Conservation (phyloP, 805 yeast genomes). For the Saccharomycopsis amapae region DNA sequence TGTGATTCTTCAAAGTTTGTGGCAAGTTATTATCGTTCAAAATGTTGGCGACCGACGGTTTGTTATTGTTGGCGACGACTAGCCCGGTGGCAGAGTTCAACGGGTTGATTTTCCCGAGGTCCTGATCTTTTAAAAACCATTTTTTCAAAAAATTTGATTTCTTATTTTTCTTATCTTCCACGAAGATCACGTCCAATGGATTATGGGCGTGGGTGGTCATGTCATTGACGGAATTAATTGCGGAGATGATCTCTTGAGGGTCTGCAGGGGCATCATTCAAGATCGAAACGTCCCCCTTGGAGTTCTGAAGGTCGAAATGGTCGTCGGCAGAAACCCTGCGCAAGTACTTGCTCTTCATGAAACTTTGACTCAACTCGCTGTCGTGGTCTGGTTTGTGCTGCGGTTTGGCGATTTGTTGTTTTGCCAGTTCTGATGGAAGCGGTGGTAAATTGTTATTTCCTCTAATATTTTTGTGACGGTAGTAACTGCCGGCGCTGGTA, state of each 20-base stretch:
- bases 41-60: slow-evolving; percentile 1
- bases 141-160: slow-evolving; percentile 20
- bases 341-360: slow-evolving; percentile 18
- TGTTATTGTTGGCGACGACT: not conserved
- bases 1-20: slow-evolving; percentile 24
- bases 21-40: slow-evolving; percentile 1
- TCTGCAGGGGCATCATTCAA: slow-evolving; percentile 9
- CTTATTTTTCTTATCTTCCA: slow-evolving; percentile 14
- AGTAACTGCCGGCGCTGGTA: slow-evolving; percentile 80
- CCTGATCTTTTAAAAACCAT: slow-evolving; percentile 13
- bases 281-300: slow-evolving; percentile 10
- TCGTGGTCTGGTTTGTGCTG: slow-evolving; percentile 3
- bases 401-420: not conserved
- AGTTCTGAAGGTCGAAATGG: slow-evolving; percentile 9
- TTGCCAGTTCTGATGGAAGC: not conserved
- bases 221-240: not conserved
- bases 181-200: slow-evolving; percentile 20
- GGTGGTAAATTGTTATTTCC: not conserved
- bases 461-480: slow-evolving; percentile 50
- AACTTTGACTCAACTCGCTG: slow-evolving; percentile 21
- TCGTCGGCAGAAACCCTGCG: slow-evolving; percentile 14
- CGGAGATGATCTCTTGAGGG: slow-evolving; percentile 4
- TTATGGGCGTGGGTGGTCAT: not conserved
- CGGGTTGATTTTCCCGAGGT: slow-evolving; percentile 6
- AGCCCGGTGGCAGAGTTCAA: slow-evolving; percentile 7